Percentiles rank a stretch among this genome's conserved stretches.
phyloP scores from a whole-genome alignment of 2,329 filamentous ascomycete species.

The Paraconiothyrium sp. region DNA sequence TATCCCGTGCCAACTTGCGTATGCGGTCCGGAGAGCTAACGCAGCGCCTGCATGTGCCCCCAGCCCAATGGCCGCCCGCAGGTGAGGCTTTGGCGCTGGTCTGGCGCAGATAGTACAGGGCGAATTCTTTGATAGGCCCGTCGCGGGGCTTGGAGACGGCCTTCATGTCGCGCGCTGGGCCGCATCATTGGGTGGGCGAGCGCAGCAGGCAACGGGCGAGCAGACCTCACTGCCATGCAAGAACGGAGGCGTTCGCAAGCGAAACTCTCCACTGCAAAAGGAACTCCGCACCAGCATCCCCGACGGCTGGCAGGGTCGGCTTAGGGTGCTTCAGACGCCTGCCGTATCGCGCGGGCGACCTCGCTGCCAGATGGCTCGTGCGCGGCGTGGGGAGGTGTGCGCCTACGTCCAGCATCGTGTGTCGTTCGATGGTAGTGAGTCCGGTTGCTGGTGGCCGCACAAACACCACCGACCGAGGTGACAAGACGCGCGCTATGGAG shows the following conservation, averaged over 20 bases:
- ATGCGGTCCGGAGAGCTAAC: too few species aligned
- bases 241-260: conserved; percentile 8
- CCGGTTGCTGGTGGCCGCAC: neutral
- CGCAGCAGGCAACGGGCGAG: conserved; percentile 17
- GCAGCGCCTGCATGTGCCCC: conserved; percentile 8
- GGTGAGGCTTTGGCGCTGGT: conserved; percentile 29
- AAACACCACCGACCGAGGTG: neutral
- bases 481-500: neutral
- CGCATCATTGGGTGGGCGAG: conserved; percentile 36
- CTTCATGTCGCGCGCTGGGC: conserved; percentile 29
- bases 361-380: neutral
- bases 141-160: conserved; percentile 15
- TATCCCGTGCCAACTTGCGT: conserved; percentile 36
- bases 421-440: neutral
- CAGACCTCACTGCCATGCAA: neutral
- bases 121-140: conserved; percentile 42
- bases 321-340: neutral
- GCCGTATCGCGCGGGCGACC: conserved; percentile 1
- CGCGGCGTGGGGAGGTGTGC: neutral
- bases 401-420: neutral
- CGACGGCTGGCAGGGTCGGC: neutral
- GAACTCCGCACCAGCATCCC: neutral
- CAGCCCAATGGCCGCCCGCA: conserved; percentile 35
- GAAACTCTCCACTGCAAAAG: conserved; percentile 6
- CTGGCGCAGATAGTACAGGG: conserved; percentile 34